A percentile compares a stretch with the other conserved stretches of the same genome.
These are phyloP conservation scores for Phaffomyces opuntiae DNA, from an alignment of 805 yeast genomes.

Conservation along the genomic window DNA sequence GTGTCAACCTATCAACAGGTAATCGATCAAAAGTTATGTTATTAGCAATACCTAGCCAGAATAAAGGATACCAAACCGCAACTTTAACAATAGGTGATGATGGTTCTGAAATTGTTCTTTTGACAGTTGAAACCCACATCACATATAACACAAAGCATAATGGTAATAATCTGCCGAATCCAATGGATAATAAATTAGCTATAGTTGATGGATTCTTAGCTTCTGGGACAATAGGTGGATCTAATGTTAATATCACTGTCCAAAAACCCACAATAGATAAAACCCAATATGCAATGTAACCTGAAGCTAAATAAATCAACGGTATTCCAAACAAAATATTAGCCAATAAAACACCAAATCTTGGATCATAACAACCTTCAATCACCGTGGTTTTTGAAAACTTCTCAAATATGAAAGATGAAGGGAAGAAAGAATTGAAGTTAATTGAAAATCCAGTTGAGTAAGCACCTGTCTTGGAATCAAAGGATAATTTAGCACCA, in stretches of 20 bases:
- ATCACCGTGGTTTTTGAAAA: conserved; percentile 25
- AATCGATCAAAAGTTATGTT: conserved; percentile 83
- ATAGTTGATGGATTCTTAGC: conserved; percentile 45
- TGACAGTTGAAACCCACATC: conserved; percentile 53
- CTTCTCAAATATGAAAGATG: conserved; percentile 56
- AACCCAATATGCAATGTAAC: conserved; percentile 54
- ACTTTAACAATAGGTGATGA: conserved; percentile 34
- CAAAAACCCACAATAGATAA: conserved; percentile 65
- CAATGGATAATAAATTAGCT: conserved; percentile 60
- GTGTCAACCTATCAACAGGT: conserved; percentile 79
- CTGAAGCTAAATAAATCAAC: conserved; percentile 42
- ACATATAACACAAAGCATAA: conserved; percentile 62
- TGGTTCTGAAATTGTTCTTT: conserved; percentile 38
- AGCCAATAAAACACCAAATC: conserved; percentile 46
- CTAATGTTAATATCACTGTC: conserved; percentile 70
- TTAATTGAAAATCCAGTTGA: conserved; percentile 44
- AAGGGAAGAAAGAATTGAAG: conserved; percentile 70
- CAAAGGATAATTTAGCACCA: conserved; percentile 47
- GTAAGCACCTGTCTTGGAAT: conserved; percentile 39
- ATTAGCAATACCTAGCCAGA: conserved; percentile 81
- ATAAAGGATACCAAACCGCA: conserved; percentile 63
- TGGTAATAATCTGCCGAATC: conserved; percentile 71
- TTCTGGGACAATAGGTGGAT: conserved; percentile 65
- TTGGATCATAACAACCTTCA: conserved; percentile 62
- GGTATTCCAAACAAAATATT: conserved; percentile 62